These are phyloP conservation scores for Irpex sp. DNA, from an alignment of 1,284 basidiomycete species.

Conservation along the genomic window DNA sequence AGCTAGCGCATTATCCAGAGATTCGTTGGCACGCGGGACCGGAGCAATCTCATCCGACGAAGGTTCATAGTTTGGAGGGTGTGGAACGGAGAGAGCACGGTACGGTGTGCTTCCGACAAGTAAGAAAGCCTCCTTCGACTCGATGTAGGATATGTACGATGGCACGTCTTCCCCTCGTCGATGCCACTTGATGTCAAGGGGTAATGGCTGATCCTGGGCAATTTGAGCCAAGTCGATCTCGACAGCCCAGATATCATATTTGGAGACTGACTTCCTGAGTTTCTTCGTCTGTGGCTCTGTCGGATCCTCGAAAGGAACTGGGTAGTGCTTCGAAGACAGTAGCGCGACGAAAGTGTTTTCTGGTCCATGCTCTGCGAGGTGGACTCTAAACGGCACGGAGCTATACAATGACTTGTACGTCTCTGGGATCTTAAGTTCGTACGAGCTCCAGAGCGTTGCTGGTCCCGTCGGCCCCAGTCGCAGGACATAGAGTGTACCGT, in stretches of 20 bases:
- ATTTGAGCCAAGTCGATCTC: conserved; percentile 43
- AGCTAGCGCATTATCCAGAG: conserved; percentile 32
- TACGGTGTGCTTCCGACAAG: conserved; percentile 59
- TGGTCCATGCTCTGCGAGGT: conserved; percentile 39
- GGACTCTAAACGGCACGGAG: conserved; percentile 56
- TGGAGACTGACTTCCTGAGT: conserved; percentile 18
- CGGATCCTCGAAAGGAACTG: background rate
- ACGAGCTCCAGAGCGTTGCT: conserved; percentile 50
- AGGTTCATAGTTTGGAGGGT: conserved; percentile 45
- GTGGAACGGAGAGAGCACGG: conserved; percentile 31
- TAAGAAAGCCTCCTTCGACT: conserved; percentile 43
- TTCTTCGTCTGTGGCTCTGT: background rate
- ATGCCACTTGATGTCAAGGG: conserved; percentile 61
- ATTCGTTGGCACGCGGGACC: conserved; percentile 59
- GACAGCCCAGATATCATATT: conserved; percentile 65
- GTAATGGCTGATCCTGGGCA: conserved; percentile 26
- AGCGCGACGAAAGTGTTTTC: conserved; percentile 38
- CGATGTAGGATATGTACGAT: conserved; percentile 51
- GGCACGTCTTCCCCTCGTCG: conserved; percentile 72
- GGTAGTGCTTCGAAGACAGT: conserved; percentile 54
- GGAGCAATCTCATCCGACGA: conserved; percentile 61
- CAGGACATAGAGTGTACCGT: conserved; percentile 64
- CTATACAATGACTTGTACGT: conserved; percentile 14
- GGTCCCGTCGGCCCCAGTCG: conserved; percentile 31
- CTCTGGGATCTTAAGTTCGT: conserved; percentile 40